These are phyloP conservation scores for Suhomyces canberraensis DNA, from an alignment of 805 yeast genomes.

Conservation along the genomic window DNA sequence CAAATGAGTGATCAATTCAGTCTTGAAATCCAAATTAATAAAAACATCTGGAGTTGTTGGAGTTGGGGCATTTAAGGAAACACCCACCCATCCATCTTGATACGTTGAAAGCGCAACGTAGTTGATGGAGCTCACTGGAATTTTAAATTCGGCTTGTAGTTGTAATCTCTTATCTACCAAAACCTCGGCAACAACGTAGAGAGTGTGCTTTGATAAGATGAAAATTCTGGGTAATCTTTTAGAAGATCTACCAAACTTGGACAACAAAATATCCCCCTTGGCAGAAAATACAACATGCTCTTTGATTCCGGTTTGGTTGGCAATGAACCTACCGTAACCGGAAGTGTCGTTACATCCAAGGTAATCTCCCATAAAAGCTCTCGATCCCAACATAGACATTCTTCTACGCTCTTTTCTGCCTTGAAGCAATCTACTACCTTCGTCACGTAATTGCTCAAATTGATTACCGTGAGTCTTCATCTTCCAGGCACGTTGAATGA, in stretches of 20 bases:
- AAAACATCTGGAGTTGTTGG: constrained; percentile 70
- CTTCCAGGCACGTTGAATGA: constrained; percentile 80
- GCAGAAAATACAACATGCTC: constrained; percentile 75
- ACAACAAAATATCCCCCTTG: constrained; percentile 73
- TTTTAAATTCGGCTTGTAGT: constrained; percentile 59
- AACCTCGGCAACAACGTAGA: constrained; percentile 72
- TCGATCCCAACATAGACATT: constrained; percentile 79
- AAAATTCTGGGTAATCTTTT: constrained; percentile 70
- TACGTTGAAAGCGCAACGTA: constrained; percentile 66
- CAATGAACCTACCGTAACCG: constrained; percentile 73
- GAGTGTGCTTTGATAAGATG: constrained; percentile 57
- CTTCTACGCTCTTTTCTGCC: constrained; percentile 87
- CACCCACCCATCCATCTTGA: constrained; percentile 92
- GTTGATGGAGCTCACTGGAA: constrained; percentile 57
- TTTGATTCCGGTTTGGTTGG: constrained; percentile 62
- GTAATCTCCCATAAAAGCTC: constrained; percentile 94
- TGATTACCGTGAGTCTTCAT: constrained; percentile 76
- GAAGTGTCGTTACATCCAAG: constrained; percentile 71
- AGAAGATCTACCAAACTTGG: constrained; percentile 93
- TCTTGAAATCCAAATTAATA: constrained; percentile 78
- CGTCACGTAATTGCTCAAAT: constrained; percentile 79
- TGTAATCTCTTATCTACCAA: constrained; percentile 55
- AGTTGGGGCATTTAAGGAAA: constrained; percentile 48
- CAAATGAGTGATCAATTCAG: constrained; percentile 78
- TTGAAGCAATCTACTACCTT: constrained; percentile 67